Conservation (phyloP, 176 grass and related monocot species). For the Rhynchospora tenuis region DNA sequence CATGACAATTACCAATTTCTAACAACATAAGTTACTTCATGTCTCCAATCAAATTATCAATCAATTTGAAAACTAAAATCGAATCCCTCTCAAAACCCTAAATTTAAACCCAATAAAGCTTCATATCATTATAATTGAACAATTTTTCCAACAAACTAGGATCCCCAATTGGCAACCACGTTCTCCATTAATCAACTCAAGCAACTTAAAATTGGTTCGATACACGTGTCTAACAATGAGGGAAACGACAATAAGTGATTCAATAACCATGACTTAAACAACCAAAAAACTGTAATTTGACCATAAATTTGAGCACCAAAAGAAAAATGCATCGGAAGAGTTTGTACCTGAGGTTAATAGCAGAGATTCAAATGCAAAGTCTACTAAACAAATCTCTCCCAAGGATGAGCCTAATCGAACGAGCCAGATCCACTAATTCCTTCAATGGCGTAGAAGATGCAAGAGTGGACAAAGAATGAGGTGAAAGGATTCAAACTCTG, state of each 20-base stretch:
- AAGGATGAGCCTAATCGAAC: background rate
- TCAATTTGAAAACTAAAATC: background rate
- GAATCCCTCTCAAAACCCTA: background rate
- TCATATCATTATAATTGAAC: background rate
- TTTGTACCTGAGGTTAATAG: background rate
- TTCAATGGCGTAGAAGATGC: background rate
- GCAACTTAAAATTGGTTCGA: background rate
- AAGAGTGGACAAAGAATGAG: background rate
- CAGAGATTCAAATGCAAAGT: background rate
- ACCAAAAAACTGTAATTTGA: background rate
- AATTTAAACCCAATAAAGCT: background rate
- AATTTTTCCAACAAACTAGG: background rate
- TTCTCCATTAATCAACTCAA: background rate
- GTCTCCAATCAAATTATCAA: background rate
- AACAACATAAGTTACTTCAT: background rate
- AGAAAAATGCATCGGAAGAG: background rate
- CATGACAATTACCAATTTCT: background rate
- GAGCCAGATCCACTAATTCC: background rate
- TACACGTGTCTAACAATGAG: background rate
- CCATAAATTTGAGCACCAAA: background rate
- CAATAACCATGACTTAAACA: background rate
- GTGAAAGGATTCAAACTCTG: background rate
- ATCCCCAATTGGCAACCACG: background rate
- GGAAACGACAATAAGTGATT: too few species aligned
- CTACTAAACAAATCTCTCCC: background rate